Conservation (phyloP, 192 early-diverging fungal genomes). For the Coemansia sp. region DNA sequence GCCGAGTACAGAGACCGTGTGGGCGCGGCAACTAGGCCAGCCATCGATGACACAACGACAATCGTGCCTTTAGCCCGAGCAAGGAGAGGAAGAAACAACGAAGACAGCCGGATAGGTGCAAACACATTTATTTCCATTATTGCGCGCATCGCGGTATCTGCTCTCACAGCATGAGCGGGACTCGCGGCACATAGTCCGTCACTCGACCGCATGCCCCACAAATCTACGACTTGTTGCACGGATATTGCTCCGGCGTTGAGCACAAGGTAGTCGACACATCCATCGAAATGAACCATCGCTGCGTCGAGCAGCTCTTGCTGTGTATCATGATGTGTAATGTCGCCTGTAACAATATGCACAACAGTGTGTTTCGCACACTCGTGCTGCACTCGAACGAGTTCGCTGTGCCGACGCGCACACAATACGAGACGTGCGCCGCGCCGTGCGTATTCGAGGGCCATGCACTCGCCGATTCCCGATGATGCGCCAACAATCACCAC, state of each 20-base stretch:
- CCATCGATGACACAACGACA: slow-evolving; percentile 72
- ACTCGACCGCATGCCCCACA: slow-evolving; percentile 48
- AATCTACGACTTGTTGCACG: slow-evolving; percentile 63
- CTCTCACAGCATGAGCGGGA: slow-evolving; percentile 17
- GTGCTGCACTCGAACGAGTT: slow-evolving; percentile 39
- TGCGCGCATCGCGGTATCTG: slow-evolving; percentile 33
- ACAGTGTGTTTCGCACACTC: slow-evolving; percentile 53
- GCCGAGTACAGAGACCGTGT: slow-evolving; percentile 76
- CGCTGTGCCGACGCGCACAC: slow-evolving; percentile 56
- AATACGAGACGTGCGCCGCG: slow-evolving; percentile 62
- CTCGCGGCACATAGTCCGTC: background rate
- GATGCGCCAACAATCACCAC: slow-evolving; percentile 78
- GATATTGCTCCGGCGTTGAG: slow-evolving; percentile 76
- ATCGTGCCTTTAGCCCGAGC: slow-evolving; percentile 47
- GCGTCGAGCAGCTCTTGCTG: slow-evolving; percentile 38
- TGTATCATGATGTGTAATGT: slow-evolving; percentile 59
- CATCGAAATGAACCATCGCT: slow-evolving; percentile 27
- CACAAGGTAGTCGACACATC: slow-evolving; percentile 66
- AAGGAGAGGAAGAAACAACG: slow-evolving; percentile 57
- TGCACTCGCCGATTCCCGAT: slow-evolving; percentile 68
- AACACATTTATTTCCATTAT: slow-evolving; percentile 61
- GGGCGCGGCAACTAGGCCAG: slow-evolving; percentile 69
- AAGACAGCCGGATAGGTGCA: slow-evolving; percentile 56
- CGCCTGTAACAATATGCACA: slow-evolving; percentile 50
- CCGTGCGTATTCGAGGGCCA: slow-evolving; percentile 66